Conservation (phyloP, 495 filamentous ascomycete species). For the Penicillium cataractarum region DNA sequence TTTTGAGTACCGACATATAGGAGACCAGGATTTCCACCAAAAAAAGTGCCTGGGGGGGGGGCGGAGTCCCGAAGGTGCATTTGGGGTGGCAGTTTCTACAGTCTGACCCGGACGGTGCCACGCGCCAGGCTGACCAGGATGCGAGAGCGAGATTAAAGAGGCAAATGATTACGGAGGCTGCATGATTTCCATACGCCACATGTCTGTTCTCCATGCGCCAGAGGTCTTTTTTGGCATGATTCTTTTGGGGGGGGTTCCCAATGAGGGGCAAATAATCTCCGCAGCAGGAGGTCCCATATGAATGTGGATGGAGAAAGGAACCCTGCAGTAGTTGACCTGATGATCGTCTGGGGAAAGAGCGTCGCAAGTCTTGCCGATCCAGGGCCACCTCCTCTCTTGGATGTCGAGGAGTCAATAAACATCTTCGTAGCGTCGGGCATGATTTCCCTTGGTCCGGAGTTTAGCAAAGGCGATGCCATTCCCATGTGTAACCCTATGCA, state of each 20-base stretch:
- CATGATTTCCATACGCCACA: conserved; percentile 23
- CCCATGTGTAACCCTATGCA: conserved; percentile 5
- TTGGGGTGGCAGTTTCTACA: conserved; percentile 12
- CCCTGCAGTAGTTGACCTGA: conserved; percentile 24
- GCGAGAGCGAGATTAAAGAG: conserved; percentile 11
- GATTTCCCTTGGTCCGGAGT: background rate
- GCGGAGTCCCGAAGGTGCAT: too few relatives aligned
- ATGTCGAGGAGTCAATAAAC: background rate
- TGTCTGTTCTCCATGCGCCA: conserved; percentile 2
- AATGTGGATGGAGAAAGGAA: conserved; percentile 7
- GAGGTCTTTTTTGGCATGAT: background rate
- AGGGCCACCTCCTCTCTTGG: background rate
- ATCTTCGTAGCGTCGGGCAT: background rate
- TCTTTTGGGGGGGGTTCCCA: conserved; percentile 9
- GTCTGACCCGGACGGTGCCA: conserved; percentile 21
- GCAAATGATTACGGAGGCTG: conserved; percentile 23
- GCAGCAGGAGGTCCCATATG: too few relatives aligned
- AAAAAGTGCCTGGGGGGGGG: background rate
- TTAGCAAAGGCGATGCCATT: background rate
- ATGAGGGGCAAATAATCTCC: conserved; percentile 18
- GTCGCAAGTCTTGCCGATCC: conserved; percentile 4
- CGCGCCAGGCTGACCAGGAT: conserved; percentile 23
- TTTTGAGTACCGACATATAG: conserved; percentile 19
- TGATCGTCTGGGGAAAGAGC: conserved; percentile 21
- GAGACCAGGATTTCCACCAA: conserved; percentile 10